A percentile compares a stretch with the other conserved stretches of the same genome.
These are phyloP conservation scores for Tremellales sp. DNA, from an alignment of 1,284 basidiomycete genomes.

Conservation along the genomic window DNA sequence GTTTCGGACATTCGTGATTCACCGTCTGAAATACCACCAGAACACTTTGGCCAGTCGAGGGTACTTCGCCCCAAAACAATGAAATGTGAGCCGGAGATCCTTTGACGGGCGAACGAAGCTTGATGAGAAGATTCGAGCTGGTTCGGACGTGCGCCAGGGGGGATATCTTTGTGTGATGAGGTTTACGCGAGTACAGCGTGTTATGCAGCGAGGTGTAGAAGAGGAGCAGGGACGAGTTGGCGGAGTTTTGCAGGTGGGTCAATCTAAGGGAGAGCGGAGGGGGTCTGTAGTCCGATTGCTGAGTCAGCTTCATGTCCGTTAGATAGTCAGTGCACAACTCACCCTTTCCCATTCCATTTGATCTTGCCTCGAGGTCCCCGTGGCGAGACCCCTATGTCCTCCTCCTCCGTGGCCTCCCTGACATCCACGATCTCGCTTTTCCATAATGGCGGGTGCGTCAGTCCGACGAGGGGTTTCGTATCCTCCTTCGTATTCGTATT, in stretches of 20 bases:
- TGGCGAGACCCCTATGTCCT: slow-evolving; percentile 39
- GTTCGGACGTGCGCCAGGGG: slow-evolving; percentile 9
- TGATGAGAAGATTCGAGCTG: slow-evolving; percentile 11
- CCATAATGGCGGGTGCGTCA: too few relatives aligned
- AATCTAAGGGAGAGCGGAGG: slow-evolving; percentile 18
- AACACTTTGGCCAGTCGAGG: neutral
- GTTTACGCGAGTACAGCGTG: slow-evolving; percentile 15
- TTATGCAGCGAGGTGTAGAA: slow-evolving; percentile 42
- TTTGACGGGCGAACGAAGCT: neutral
- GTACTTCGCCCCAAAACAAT: slow-evolving; percentile 19
- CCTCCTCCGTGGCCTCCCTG: slow-evolving; percentile 24
- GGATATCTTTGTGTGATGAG: slow-evolving; percentile 5
- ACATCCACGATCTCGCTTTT: slow-evolving; percentile 4
- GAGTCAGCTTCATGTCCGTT: too few relatives aligned
- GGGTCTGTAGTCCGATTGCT: slow-evolving; percentile 8
- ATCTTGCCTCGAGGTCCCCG: slow-evolving; percentile 23
- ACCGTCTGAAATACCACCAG: slow-evolving; percentile 14
- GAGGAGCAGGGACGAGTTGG: slow-evolving; percentile 29
- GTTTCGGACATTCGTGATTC: slow-evolving; percentile 23
- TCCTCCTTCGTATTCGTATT: too few relatives aligned
- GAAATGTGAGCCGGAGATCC: slow-evolving; percentile 20
- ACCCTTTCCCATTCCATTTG: slow-evolving; percentile 32
- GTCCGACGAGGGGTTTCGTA: too few relatives aligned
- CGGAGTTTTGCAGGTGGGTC: slow-evolving; percentile 11
- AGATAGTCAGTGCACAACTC: too few relatives aligned